Conservation (phyloP, 139 green algal genomes). For the Klebsormidium nitens region DNA sequence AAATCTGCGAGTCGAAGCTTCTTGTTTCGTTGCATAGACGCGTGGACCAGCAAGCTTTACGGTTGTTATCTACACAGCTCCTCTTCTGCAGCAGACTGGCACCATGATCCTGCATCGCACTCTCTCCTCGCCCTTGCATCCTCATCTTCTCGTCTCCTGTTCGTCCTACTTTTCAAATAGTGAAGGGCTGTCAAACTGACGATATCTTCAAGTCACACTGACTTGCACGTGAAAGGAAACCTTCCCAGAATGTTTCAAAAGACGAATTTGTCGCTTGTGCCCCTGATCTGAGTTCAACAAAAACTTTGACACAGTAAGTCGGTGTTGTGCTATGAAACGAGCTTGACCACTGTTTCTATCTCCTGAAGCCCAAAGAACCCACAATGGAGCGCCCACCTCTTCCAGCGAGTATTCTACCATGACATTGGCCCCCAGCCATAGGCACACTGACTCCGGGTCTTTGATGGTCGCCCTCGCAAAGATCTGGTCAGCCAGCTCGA, state of each 20-base stretch:
- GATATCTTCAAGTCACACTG: not conserved
- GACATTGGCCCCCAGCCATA: slow-evolving; percentile 77
- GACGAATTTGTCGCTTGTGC: not conserved
- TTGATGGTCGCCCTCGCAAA: slow-evolving; percentile 55
- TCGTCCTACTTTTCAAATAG: too few species aligned
- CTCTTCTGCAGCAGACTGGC: too few species aligned
- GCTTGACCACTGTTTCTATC: not conserved
- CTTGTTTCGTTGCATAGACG: too few species aligned
- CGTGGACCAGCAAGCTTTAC: too few species aligned
- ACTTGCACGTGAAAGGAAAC: not conserved
- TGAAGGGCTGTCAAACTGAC: too few species aligned
- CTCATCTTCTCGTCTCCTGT: too few species aligned
- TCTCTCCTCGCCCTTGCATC: too few species aligned
- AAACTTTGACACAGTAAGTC: not conserved
- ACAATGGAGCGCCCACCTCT: slow-evolving; percentile 51
- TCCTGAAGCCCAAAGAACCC: too few species aligned
- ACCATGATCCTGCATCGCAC: too few species aligned
- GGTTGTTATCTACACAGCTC: too few species aligned
- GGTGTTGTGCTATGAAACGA: not conserved
- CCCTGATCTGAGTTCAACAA: not conserved
- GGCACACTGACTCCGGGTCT: slow-evolving; percentile 46
- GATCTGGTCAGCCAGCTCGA: slow-evolving; percentile 56
- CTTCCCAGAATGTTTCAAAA: not conserved
- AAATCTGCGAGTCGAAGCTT: too few species aligned
- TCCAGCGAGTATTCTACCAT: slow-evolving; percentile 73